A percentile compares a stretch with the other conserved stretches of the same genome.
Conservation (phyloP, 2,329 filamentous ascomycete species). For the Colletotrichum sp. region DNA sequence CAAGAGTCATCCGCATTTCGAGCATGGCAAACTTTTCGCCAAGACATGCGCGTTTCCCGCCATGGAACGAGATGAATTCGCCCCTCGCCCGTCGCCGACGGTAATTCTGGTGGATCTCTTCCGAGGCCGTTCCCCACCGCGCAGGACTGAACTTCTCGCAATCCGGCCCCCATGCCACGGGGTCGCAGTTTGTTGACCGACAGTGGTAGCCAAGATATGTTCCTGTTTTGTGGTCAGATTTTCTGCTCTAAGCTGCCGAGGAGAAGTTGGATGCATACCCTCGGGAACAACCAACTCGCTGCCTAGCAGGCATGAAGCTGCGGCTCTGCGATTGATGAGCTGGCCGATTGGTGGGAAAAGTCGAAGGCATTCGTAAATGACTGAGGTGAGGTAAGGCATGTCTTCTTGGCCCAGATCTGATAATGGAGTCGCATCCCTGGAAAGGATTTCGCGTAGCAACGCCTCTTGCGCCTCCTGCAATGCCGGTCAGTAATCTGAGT, state of each 20-base stretch:
- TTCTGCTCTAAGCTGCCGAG: background rate
- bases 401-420: conserved; percentile 27
- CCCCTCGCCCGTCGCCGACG: conserved; percentile 37
- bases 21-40: conserved; percentile 44
- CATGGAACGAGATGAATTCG: conserved; percentile 46
- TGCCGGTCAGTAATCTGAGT: conserved; percentile 2
- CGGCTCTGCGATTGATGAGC: conserved; percentile 48
- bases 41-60: conserved; percentile 41
- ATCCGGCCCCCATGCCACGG: conserved; percentile 31
- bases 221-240: conserved; percentile 20
- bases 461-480: conserved; percentile 30
- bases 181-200: conserved; percentile 41
- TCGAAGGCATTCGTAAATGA: conserved; percentile 50
- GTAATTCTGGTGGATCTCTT: conserved; percentile 38
- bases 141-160: conserved; percentile 40
- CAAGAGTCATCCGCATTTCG: conserved; percentile 36
- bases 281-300: conserved; percentile 34
- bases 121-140: conserved; percentile 38
- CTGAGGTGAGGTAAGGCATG: conserved; percentile 45
- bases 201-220: conserved; percentile 45
- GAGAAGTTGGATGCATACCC: background rate
- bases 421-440: conserved; percentile 1
- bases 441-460: conserved; percentile 33
- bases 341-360: conserved; percentile 54
- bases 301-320: conserved; percentile 25